phyloP scores from a whole-genome alignment of 2,329 filamentous ascomycete species.

The Aspergillus sp. region DNA sequence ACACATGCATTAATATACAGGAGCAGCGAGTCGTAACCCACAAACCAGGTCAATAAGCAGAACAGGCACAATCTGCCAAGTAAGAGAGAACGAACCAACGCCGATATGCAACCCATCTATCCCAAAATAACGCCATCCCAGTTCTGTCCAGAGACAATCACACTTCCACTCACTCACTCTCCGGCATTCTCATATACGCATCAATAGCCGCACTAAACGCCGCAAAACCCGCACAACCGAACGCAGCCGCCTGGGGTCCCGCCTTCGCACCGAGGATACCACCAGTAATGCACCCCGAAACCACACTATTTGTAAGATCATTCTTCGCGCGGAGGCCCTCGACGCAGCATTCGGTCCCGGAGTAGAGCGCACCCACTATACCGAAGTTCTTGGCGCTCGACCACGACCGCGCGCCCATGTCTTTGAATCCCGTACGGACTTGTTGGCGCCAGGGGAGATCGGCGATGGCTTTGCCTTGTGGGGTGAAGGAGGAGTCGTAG shows the following conservation, averaged over 20 bases:
- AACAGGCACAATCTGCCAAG: neutral
- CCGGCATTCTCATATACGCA: slow-evolving; percentile 80
- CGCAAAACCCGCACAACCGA: slow-evolving; percentile 92
- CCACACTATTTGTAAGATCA: slow-evolving; percentile 84
- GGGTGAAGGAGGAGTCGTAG: slow-evolving; percentile 87
- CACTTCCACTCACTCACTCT: slow-evolving; percentile 33
- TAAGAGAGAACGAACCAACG: slow-evolving; percentile 3
- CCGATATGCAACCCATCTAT: slow-evolving; percentile 20
- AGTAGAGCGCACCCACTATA: slow-evolving; percentile 87
- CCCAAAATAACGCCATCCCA: slow-evolving; percentile 3
- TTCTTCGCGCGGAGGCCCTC: slow-evolving; percentile 91
- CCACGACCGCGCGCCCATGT: slow-evolving; percentile 86
- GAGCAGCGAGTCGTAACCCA: slow-evolving; percentile 18
- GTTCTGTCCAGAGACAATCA: neutral
- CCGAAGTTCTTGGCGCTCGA: slow-evolving; percentile 93
- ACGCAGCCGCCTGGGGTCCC: slow-evolving; percentile 83
- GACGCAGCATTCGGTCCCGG: slow-evolving; percentile 92
- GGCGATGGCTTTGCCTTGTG: slow-evolving; percentile 58
- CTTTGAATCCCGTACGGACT: slow-evolving; percentile 82
- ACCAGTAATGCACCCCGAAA: slow-evolving; percentile 88
- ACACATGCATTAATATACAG: slow-evolving; percentile 9
- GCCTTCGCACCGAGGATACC: slow-evolving; percentile 84
- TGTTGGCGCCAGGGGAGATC: slow-evolving; percentile 82
- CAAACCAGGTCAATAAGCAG: neutral
- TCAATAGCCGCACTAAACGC: slow-evolving; percentile 93